phyloP scores from a whole-genome alignment of 257 asterid genomes.

The Rehmannia glutinosa region DNA sequence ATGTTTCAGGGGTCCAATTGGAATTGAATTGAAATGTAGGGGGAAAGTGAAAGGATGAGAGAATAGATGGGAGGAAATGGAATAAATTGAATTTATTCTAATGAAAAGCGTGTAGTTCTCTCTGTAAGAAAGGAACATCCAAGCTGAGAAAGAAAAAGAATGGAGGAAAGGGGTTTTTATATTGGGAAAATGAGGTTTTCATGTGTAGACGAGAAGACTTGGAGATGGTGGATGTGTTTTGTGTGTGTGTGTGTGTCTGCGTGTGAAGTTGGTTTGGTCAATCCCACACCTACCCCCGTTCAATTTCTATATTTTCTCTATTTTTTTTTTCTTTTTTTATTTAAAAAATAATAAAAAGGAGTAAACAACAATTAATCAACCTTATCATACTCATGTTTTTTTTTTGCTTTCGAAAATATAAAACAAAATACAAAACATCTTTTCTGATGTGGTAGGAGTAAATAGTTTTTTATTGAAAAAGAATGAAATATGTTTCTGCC shows the following conservation, averaged over 20 bases:
- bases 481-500: no score
- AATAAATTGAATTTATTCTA: no score
- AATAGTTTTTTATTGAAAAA: no score
- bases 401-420: no score
- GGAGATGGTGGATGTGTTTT: neutral
- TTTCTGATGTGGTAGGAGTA: no score
- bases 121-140: conserved; percentile 50
- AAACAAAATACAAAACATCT: no score
- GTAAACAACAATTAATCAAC: no score
- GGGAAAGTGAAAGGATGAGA: neutral
- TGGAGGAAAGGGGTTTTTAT: conserved; percentile 35
- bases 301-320: neutral
- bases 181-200: conserved; percentile 12
- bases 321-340: neutral
- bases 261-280: conserved; percentile 33
- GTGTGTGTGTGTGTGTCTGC: neutral
- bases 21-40: neutral
- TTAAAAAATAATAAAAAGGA: no score
- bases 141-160: conserved; percentile 49
- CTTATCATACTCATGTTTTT: no score
- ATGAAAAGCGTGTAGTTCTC: conserved; percentile 36
- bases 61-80: neutral
- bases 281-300: conserved; percentile 58
- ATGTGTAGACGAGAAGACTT: neutral
- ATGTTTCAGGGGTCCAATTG: conserved; percentile 8